phyloP scores from a whole-genome alignment of 2,329 filamentous ascomycete genomes.

The Cadophora sp. region DNA sequence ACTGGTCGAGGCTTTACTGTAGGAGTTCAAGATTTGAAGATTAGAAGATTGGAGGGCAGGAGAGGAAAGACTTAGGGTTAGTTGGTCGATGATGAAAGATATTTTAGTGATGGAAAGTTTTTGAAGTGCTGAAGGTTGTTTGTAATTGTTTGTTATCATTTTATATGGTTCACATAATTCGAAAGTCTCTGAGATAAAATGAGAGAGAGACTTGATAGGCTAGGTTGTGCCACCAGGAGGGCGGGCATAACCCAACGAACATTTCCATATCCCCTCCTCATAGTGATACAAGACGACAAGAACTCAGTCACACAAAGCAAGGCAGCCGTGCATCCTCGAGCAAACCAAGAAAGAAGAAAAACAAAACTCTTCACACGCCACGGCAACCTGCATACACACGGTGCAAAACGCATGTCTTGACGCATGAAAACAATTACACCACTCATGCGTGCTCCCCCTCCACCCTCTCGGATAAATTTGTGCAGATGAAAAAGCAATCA shows the following conservation, averaged over 20 bases:
- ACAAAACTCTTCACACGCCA: conserved; percentile 1
- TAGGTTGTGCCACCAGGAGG: not conserved
- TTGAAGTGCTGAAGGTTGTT: conserved; percentile 1
- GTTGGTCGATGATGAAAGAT: not conserved
- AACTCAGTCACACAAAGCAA: not conserved
- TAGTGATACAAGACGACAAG: not conserved
- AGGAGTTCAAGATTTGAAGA: not conserved
- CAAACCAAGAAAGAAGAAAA: not conserved
- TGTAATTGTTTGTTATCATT: not conserved
- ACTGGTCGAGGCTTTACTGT: not conserved
- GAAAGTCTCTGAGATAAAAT: not conserved
- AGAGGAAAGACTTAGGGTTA: not conserved
- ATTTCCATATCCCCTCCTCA: not conserved
- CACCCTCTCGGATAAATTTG: conserved; percentile 4
- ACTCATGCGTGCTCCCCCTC: not conserved
- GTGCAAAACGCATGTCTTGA: not conserved
- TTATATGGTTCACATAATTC: not conserved
- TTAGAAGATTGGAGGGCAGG: not conserved
- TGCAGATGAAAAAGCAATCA: not conserved
- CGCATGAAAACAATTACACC: conserved; percentile 17
- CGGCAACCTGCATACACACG: not conserved
- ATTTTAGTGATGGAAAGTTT: not conserved
- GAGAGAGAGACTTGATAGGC: not conserved
- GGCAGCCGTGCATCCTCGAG: not conserved
- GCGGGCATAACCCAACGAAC: not conserved